These are phyloP conservation scores for Hygrocybe coccinea DNA, from an alignment of 768 basidiomycete genomes.

Conservation along the genomic window DNA sequence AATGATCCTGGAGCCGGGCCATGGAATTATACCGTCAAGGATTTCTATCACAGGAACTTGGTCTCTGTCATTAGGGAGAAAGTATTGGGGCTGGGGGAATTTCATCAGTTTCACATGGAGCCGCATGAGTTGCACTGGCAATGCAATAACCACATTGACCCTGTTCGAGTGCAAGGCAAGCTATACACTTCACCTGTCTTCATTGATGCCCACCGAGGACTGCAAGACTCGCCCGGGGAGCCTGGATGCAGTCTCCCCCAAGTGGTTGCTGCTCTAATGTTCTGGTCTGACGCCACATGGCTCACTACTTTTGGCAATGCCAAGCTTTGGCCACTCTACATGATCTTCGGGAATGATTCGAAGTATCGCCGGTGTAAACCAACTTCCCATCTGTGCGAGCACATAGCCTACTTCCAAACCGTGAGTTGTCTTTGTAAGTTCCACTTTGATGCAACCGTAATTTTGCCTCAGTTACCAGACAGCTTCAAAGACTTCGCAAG, in stretches of 20 bases:
- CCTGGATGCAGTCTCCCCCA: too few relatives aligned
- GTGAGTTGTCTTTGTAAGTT: background rate
- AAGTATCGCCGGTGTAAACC: slow-evolving; percentile 17
- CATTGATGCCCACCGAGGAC: too few relatives aligned
- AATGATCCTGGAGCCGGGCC: too few relatives aligned
- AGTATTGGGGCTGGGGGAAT: too few relatives aligned
- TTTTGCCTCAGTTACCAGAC: slow-evolving; percentile 9
- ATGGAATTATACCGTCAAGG: too few relatives aligned
- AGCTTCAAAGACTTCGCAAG: slow-evolving; percentile 3
- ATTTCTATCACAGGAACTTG: too few relatives aligned
- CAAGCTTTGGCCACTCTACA: slow-evolving; percentile 14
- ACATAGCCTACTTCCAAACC: slow-evolving; percentile 8
- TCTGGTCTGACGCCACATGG: too few relatives aligned
- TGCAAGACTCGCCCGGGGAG: too few relatives aligned
- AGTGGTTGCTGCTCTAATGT: too few relatives aligned
- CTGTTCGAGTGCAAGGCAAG: background rate
- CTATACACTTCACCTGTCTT: slow-evolving; percentile 10
- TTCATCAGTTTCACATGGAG: slow-evolving; percentile 15
- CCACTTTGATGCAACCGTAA: background rate
- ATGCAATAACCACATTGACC: slow-evolving; percentile 12
- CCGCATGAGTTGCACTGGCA: slow-evolving; percentile 15
- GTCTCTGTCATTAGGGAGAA: too few relatives aligned
- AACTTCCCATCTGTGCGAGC: slow-evolving; percentile 14
- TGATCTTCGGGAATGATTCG: slow-evolving; percentile 12
- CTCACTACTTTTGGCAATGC: slow-evolving; percentile 13